Evolutionary conservation across 148 eudicot genomes (phyloP), one percentile per base, ranked within the genome.

Genomic region (Suaeda aralocaspica): DNA sequence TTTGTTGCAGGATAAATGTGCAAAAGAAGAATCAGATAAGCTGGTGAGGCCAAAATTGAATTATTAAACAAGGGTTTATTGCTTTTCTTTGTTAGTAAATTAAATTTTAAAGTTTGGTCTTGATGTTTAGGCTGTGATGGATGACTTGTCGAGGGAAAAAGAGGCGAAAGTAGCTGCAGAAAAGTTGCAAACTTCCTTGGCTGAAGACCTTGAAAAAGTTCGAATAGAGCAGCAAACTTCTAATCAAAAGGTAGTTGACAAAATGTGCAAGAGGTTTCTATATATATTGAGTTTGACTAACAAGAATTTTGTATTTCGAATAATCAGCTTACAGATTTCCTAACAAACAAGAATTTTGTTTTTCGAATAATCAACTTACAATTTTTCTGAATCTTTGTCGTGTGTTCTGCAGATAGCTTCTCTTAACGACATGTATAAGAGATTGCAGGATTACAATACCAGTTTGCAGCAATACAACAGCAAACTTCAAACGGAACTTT

Each of bases 381-480:
- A 50, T 19, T 55, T 39, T 39, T 76, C 31, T 58, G 71, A 30
- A 15, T 57, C 55, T 53, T 24, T 67, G 53, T 78, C 41, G 42
- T 67, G 9, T 18, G 67, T 70, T 59, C 34, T 76, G 78, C 88
- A 94, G 97, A 89, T 94, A 64, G 74, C 84, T 49, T 89, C 97
- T 12, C 87, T 90, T 15, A 87, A 91, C 64, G 97, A 91, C 55
- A 91, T 84, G 89, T 90, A 88, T 77, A 91, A 87, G 87, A 76
- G 96, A 67, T 77, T 94, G 75, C 98, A 94, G 46, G 98, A 94
- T 61, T 91, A 91, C 77, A 94, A 94, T 75, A 84, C 95, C 10
- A 94, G 97, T 53, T 82, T 94, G 80, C 98, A 94, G 77, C 97
- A 94, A 64, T 94, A 91, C 75, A 94, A 94, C 67, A 91, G 88